A percentile compares a stretch with the other conserved stretches of the same genome.
phyloP scores from a whole-genome alignment of 2,329 filamentous ascomycete species.

The Fusarium verticillioides region DNA sequence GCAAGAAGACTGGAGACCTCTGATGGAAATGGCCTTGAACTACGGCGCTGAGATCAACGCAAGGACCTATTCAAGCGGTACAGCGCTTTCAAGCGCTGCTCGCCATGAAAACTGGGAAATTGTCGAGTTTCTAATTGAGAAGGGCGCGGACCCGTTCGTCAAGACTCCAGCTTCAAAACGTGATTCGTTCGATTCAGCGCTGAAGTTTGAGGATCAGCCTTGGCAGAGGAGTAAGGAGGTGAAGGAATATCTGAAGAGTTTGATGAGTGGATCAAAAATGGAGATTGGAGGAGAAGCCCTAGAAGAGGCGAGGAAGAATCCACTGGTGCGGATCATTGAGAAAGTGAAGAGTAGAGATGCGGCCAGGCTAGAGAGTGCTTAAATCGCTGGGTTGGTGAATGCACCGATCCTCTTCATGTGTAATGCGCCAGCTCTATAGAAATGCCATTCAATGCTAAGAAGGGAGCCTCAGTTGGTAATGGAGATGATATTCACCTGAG shows the following conservation, averaged over 20 bases:
- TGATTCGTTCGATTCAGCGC: fast-evolving
- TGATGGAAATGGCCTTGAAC: neutral
- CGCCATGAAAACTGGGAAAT: neutral
- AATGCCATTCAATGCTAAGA: neutral
- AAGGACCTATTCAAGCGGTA: fast-evolving
- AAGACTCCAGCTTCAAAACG: fast-evolving
- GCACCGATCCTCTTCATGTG: neutral
- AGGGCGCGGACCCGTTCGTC: neutral
- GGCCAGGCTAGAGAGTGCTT: neutral
- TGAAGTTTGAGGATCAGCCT: neutral
- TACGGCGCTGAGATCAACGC: neutral
- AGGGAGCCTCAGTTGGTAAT: neutral
- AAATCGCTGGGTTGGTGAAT: neutral
- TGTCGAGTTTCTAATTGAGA: neutral
- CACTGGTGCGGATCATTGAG: neutral
- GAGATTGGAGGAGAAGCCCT: neutral
- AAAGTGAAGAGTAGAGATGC: neutral
- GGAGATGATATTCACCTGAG: neutral
- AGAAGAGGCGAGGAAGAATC: neutral
- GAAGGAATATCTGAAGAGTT: neutral
- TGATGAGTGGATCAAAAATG: neutral
- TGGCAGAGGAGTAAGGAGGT: neutral
- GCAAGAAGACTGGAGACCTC: neutral
- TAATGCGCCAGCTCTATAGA: neutral
- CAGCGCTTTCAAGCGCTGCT: neutral